phyloP scores from a whole-genome alignment of 2,329 filamentous ascomycete species.

The Diplodia scrobiculata region DNA sequence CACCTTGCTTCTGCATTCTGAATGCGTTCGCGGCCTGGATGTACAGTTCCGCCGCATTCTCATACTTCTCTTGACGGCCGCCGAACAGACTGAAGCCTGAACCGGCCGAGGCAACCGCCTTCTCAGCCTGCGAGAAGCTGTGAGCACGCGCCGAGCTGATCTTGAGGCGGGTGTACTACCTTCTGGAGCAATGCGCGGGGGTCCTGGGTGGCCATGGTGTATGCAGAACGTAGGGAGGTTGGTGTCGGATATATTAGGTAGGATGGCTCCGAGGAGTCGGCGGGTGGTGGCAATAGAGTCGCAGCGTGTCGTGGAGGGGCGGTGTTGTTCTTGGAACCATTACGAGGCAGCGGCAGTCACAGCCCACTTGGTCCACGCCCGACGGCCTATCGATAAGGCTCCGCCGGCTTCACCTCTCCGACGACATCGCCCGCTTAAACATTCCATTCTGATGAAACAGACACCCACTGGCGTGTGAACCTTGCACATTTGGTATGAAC shows the following conservation, averaged over 20 bases:
- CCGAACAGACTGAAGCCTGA: slow-evolving; percentile 90
- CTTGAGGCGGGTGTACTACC: slow-evolving; percentile 50
- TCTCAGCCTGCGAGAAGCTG: slow-evolving; percentile 71
- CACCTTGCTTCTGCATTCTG: slow-evolving; percentile 81
- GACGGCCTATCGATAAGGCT: slow-evolving; percentile 21
- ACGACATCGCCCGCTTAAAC: background rate
- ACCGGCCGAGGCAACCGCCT: slow-evolving; percentile 70
- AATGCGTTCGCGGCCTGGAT: slow-evolving; percentile 89
- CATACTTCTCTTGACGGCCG: slow-evolving; percentile 82
- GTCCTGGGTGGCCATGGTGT: slow-evolving; percentile 67
- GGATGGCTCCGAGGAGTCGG: background rate
- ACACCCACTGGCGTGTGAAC: background rate
- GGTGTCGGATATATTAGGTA: background rate
- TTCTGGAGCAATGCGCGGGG: slow-evolving; percentile 77
- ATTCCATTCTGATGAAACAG: background rate
- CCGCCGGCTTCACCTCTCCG: slow-evolving; percentile 8
- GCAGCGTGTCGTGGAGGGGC: slow-evolving; percentile 3
- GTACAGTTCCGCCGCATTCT: slow-evolving; percentile 84
- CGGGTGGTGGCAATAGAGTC: slow-evolving; percentile 2
- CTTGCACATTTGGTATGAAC: background rate
- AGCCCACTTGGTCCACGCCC: slow-evolving; percentile 18
- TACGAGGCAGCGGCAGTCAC: slow-evolving; percentile 27
- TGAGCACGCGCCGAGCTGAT: slow-evolving; percentile 30
- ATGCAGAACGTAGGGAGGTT: background rate
- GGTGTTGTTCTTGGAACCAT: slow-evolving; percentile 24